Conservation (phyloP, 306 rosid genomes). For the Glycine tomentella region DNA sequence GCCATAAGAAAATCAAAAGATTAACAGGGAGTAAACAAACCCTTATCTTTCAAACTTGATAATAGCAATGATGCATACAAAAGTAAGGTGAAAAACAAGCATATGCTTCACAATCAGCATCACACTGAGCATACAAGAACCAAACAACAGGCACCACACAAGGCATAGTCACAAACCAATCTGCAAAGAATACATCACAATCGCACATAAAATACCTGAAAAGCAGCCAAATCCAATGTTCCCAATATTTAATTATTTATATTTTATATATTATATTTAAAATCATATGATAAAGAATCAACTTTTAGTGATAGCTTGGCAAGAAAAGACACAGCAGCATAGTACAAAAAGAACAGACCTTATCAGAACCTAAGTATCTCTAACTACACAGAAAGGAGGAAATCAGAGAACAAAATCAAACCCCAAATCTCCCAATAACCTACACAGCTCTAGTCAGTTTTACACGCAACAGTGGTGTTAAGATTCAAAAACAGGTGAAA, state of each 20-base stretch:
- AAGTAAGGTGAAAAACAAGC: not conserved
- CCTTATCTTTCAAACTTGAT: slow-evolving; percentile 4
- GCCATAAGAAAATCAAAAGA: slow-evolving; percentile 42
- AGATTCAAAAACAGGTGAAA: slow-evolving; percentile 2
- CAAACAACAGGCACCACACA: slow-evolving; percentile 2
- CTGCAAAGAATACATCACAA: not conserved
- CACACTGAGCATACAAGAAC: not conserved
- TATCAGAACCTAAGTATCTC: not conserved
- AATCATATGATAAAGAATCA: not conserved
- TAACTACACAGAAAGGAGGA: not conserved
- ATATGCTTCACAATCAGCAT: not conserved
- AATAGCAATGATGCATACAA: not conserved
- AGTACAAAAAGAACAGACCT: not conserved
- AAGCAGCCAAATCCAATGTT: not conserved
- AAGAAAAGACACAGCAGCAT: not conserved
- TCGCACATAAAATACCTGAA: not conserved
- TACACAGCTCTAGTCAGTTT: not conserved
- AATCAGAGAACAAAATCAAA: not conserved
- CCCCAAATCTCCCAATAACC: not conserved
- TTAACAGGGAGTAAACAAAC: not conserved
- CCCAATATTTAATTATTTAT: not conserved
- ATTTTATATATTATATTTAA: not conserved
- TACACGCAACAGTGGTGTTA: not conserved
- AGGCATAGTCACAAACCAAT: not conserved
- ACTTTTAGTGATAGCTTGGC: not conserved